phyloP scores from a whole-genome alignment of 768 basidiomycete genomes.

The Tylopilus intermedius region DNA sequence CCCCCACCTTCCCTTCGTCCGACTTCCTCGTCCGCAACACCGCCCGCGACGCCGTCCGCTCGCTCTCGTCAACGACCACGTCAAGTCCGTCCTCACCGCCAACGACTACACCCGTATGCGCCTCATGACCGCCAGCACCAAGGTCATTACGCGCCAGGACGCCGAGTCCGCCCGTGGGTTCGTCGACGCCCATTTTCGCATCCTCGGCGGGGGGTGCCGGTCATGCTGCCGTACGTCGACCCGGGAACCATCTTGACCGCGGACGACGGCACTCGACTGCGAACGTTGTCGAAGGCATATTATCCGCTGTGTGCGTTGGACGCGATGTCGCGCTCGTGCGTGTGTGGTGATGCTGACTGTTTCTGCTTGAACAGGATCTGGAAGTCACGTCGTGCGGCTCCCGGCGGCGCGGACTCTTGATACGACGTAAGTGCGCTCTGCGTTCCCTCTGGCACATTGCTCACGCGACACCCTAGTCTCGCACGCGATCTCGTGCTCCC shows the following conservation, averaged over 20 bases:
- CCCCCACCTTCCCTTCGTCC: constrained; percentile 60
- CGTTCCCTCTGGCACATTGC: not conserved
- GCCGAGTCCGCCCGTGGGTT: constrained; percentile 44
- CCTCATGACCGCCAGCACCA: constrained; percentile 89
- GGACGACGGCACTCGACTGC: constrained; percentile 53
- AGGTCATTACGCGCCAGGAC: constrained; percentile 89
- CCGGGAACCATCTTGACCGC: constrained; percentile 55
- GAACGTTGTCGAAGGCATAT: constrained; percentile 65
- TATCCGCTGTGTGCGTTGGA: constrained; percentile 64
- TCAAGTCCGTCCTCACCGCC: constrained; percentile 70
- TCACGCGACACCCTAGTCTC: constrained; percentile 39
- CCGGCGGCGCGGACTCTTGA: constrained; percentile 47
- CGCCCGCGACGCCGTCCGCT: constrained; percentile 62
- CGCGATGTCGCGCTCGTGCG: constrained; percentile 20
- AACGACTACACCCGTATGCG: constrained; percentile 85
- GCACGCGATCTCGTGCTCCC: constrained; percentile 85
- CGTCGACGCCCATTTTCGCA: constrained; percentile 55
- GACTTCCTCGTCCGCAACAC: constrained; percentile 88
- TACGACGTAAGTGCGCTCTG: constrained; percentile 48
- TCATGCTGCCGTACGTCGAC: constrained; percentile 79
- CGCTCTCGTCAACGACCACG: constrained; percentile 80
- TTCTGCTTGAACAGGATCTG: constrained; percentile 40
- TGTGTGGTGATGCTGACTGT: not conserved
- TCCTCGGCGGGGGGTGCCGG: constrained; percentile 78
- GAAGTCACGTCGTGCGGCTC: constrained; percentile 73